Percentiles rank a stretch among this genome's conserved stretches.
Evolutionary conservation across 2,329 filamentous ascomycete species (phyloP).

Genomic region (Fusarium sp.): DNA sequence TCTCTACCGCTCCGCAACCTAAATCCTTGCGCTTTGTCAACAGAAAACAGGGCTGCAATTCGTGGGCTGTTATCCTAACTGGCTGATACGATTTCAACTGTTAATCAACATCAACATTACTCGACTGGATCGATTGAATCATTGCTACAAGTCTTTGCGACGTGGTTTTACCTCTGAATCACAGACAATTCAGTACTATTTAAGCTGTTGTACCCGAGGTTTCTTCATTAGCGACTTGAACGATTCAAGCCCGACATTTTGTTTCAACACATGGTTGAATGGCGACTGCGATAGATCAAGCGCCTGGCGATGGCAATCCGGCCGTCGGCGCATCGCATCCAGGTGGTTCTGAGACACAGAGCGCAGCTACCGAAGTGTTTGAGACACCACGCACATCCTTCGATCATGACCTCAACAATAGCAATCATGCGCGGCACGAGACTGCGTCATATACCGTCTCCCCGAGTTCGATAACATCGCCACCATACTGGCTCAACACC

Average conservation of each 20-base stretch:
- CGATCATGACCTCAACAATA: constrained; percentile 26
- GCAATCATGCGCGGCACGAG: constrained; percentile 25
- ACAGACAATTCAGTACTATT: background rate
- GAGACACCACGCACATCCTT: constrained; percentile 42
- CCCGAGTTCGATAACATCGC: constrained; percentile 47
- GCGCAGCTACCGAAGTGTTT: constrained; percentile 34
- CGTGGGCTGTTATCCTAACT: constrained; percentile 19
- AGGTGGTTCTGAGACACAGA: constrained; percentile 29
- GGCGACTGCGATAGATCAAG: constrained; percentile 45
- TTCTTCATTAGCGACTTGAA: background rate
- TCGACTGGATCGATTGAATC: constrained; percentile 7
- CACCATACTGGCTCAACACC: constrained; percentile 56
- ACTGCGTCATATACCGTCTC: constrained; percentile 40
- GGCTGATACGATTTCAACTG: constrained; percentile 11
- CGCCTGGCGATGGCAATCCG: constrained; percentile 35
- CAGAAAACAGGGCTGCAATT: constrained; percentile 23
- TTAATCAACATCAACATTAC: constrained; percentile 12
- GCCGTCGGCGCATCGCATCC: constrained; percentile 26
- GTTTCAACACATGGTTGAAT: constrained; percentile 45
- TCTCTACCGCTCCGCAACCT: background rate
- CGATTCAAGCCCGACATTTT: background rate
- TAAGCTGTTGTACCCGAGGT: background rate
- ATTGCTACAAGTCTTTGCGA: background rate
- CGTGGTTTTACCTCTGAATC: background rate
- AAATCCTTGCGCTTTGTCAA: constrained; percentile 10